phyloP scores from a whole-genome alignment of 1,284 basidiomycete genomes.

The Meripilus lineatus region DNA sequence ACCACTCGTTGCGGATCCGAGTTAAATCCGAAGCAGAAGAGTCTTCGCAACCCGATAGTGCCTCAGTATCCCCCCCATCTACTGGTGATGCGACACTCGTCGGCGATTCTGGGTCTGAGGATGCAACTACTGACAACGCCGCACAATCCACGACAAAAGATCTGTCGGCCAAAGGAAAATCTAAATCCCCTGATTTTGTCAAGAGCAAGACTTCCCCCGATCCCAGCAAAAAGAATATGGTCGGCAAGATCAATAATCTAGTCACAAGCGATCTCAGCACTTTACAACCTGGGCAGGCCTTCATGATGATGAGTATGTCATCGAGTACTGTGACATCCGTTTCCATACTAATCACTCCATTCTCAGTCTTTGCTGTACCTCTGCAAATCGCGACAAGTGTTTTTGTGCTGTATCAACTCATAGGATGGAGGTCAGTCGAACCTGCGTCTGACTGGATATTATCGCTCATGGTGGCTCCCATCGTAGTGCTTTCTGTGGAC shows the following conservation, averaged over 20 bases:
- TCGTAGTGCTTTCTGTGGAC: conserved; percentile 41
- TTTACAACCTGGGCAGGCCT: conserved; percentile 29
- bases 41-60: conserved; percentile 5
- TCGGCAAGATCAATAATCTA: conserved; percentile 46
- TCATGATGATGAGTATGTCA: conserved; percentile 17
- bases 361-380: conserved; percentile 28
- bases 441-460: too few species aligned
- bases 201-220: conserved; percentile 23
- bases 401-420: conserved; percentile 38
- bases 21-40: conserved; percentile 31
- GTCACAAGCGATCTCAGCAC: conserved; percentile 33
- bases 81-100: conserved; percentile 18
- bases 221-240: conserved; percentile 29
- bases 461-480: neutral
- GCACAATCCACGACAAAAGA: conserved; percentile 1
- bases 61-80: neutral
- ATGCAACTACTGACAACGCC: conserved; percentile 5
- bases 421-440: conserved; percentile 39
- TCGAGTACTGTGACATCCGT: neutral
- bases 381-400: conserved; percentile 31
- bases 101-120: conserved; percentile 2
- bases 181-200: neutral
- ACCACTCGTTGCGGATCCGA: conserved; percentile 51
- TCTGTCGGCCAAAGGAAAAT: neutral
- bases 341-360: conserved; percentile 18